These are phyloP conservation scores for Polyplosphaeria fusca DNA, from an alignment of 495 filamentous ascomycete species.

Conservation along the genomic window DNA sequence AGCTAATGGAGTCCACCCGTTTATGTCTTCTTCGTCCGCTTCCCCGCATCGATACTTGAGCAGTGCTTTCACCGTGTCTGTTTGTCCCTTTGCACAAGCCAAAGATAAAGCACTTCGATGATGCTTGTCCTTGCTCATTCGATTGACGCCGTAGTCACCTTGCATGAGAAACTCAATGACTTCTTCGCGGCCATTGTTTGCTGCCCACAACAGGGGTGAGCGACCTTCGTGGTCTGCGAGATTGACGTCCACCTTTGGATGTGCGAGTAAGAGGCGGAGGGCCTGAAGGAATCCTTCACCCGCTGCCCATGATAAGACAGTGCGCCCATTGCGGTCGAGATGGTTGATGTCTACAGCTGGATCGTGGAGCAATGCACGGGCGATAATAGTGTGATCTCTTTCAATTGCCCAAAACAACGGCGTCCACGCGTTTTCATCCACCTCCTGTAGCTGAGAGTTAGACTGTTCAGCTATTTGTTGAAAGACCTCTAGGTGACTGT, in stretches of 20 bases:
- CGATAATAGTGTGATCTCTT: constrained; percentile 10
- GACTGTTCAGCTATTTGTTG: not conserved
- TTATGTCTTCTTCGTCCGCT: constrained; percentile 12
- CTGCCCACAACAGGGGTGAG: constrained; percentile 14
- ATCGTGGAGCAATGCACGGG: constrained; percentile 3
- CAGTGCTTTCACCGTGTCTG: constrained; percentile 5
- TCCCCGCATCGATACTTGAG: constrained; percentile 8
- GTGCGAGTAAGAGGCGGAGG: not conserved
- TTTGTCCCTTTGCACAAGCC: constrained; percentile 11
- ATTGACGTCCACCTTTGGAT: constrained; percentile 7
- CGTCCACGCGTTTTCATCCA: constrained; percentile 12
- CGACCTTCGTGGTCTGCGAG: constrained; percentile 8
- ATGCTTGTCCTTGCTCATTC: constrained; percentile 7
- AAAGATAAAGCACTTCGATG: constrained; percentile 14
- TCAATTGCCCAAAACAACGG: constrained; percentile 19
- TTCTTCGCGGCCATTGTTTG: constrained; percentile 8
- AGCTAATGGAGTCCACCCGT: constrained; percentile 17
- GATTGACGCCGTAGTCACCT: not conserved
- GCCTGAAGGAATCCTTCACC: constrained; percentile 9
- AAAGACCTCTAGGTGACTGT: constrained; percentile 13
- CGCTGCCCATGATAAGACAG: constrained; percentile 19
- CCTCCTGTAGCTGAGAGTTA: not conserved
- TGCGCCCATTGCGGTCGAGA: constrained; percentile 8
- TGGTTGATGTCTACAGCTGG: constrained; percentile 12
- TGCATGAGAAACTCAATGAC: constrained; percentile 10